Conservation (phyloP, 257 asterid genomes). For the Nicotiana benthamiana region DNA sequence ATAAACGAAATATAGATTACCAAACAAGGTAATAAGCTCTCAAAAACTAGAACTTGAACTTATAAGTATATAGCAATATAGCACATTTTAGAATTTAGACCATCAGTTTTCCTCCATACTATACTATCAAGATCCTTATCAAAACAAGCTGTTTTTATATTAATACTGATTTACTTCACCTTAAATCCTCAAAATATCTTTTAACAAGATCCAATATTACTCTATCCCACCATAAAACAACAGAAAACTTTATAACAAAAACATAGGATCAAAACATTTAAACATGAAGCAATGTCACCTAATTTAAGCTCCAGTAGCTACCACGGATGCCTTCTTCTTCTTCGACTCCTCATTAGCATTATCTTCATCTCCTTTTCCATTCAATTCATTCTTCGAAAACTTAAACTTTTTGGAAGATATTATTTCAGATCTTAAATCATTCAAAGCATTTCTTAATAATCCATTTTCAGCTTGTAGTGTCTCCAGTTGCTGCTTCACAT, state of each 20-base stretch:
- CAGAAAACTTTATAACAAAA: neutral
- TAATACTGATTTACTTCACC: neutral
- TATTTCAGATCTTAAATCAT: slow-evolving; percentile 64
- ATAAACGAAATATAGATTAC: neutral
- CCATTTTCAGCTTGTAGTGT: slow-evolving; percentile 70
- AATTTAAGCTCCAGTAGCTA: slow-evolving; percentile 2
- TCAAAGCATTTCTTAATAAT: slow-evolving; percentile 53
- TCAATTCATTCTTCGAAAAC: slow-evolving; percentile 18
- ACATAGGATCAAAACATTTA: neutral
- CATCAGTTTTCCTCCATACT: neutral
- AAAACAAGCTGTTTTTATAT: slow-evolving; percentile 1
- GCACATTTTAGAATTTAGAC: neutral
- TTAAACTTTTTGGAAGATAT: slow-evolving; percentile 46
- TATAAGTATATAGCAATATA: neutral
- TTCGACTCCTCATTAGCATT: slow-evolving; percentile 38
- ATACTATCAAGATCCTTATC: neutral
- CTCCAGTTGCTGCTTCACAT: slow-evolving; percentile 68
- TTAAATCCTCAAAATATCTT: neutral
- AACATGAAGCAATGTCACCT: neutral
- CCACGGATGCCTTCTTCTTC: neutral
- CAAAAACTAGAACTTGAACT: neutral
- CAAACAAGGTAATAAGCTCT: neutral
- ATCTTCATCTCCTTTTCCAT: slow-evolving; percentile 18
- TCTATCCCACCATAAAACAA: neutral
- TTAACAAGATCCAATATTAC: neutral